Evolutionary conservation across 305 asterid species (phyloP).

Genomic region (Fraxinus sp.): DNA sequence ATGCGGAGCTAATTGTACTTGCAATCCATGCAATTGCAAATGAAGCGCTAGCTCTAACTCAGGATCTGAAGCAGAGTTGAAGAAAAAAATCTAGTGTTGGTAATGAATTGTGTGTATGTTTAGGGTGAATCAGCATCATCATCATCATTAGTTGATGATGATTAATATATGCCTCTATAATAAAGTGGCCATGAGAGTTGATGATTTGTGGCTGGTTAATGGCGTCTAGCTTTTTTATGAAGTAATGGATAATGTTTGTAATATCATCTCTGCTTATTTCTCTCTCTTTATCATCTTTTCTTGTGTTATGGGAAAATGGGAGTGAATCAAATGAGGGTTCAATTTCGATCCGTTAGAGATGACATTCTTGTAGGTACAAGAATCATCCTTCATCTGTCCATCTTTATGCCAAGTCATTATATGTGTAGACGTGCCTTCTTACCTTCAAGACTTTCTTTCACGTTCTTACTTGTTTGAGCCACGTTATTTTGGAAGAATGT

Average conservation of each 20-base stretch:
- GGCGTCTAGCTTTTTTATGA: not conserved
- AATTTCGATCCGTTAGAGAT: not conserved
- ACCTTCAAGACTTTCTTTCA: too few relatives aligned
- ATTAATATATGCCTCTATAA: conserved; percentile 7
- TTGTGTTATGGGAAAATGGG: not conserved
- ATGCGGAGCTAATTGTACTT: conserved; percentile 72
- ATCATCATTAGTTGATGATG: not conserved
- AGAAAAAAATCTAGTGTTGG: not conserved
- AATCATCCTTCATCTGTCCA: too few relatives aligned
- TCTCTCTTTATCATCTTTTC: too few relatives aligned
- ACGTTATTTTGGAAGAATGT: too few relatives aligned
- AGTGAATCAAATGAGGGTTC: not conserved
- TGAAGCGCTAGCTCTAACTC: conserved; percentile 24
- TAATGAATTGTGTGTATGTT: not conserved
- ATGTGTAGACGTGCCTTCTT: too few relatives aligned
- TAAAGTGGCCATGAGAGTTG: conserved; percentile 11
- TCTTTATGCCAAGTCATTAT: too few relatives aligned
- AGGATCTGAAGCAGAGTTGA: conserved; percentile 32
- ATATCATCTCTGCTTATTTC: not conserved
- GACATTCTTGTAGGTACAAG: too few relatives aligned
- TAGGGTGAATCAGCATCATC: not conserved
- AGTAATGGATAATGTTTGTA: not conserved
- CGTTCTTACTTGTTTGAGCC: too few relatives aligned
- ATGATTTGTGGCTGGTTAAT: not conserved
- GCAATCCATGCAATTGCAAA: conserved; percentile 74